Evolutionary conservation across 2,329 filamentous ascomycete genomes (phyloP).

Genomic region (Aplosporella prunicola): DNA sequence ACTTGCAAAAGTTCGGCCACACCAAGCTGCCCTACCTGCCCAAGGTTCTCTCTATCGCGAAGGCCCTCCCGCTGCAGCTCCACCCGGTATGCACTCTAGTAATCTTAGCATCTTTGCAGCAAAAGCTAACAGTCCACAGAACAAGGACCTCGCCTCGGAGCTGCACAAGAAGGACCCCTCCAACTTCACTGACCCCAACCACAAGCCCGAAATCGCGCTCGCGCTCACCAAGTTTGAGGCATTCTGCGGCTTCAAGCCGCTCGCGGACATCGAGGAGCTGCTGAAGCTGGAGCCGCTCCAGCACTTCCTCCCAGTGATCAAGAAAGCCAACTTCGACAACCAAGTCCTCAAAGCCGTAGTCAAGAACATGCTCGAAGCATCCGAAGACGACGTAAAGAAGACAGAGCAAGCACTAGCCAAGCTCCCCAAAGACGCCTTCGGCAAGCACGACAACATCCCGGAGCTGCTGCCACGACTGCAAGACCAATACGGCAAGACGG

Average conservation of each 20-base stretch:
- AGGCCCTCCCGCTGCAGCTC: conserved; percentile 65
- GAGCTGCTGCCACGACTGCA: conserved; percentile 56
- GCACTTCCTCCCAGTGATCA: conserved; percentile 40
- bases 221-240: conserved; percentile 64
- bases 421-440: conserved; percentile 56
- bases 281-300: conserved; percentile 50
- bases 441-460: conserved; percentile 64
- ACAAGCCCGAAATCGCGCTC: conserved; percentile 73
- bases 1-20: conserved; percentile 51
- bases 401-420: conserved; percentile 55
- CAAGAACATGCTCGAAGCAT: conserved; percentile 43
- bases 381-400: conserved; percentile 42
- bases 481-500: conserved; percentile 52
- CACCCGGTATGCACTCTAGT: conserved; percentile 43
- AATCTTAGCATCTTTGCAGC: not conserved
- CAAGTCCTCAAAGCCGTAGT: conserved; percentile 49
- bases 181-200: conserved; percentile 62
- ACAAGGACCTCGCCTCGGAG: conserved; percentile 55
- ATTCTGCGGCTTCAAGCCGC: conserved; percentile 65
- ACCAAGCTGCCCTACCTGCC: conserved; percentile 61
- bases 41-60: conserved; percentile 67
- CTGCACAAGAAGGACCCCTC: conserved; percentile 56
- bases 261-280: conserved; percentile 56
- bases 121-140: conserved; percentile 19
- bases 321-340: conserved; percentile 46